phyloP scores from a whole-genome alignment of 2,329 filamentous ascomycete species.

The Diaporthe sp. region DNA sequence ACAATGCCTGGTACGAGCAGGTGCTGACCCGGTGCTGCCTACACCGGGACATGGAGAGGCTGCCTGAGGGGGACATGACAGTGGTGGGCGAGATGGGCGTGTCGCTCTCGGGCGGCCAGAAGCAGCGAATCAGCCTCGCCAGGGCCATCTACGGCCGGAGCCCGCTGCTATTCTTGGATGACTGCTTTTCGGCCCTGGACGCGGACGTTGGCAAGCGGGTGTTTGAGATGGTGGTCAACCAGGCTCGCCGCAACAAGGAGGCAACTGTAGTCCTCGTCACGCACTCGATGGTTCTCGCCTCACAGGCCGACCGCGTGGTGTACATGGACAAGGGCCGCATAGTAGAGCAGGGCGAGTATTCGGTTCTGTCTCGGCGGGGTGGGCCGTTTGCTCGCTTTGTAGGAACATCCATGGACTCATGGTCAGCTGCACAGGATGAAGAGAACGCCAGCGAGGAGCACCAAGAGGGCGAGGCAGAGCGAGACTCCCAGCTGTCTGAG shows the following conservation, averaged over 20 bases:
- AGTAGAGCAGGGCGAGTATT: constrained; percentile 68
- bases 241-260: constrained; percentile 34
- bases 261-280: constrained; percentile 40
- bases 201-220: constrained; percentile 26
- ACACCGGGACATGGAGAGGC: constrained; percentile 67
- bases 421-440: constrained; percentile 61
- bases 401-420: constrained; percentile 41
- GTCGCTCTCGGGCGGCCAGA: constrained; percentile 39
- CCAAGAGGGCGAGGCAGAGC: neutral
- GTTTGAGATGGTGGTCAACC: constrained; percentile 37
- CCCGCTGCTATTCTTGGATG: constrained; percentile 34
- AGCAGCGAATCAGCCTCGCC: constrained; percentile 38
- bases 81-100: constrained; percentile 38
- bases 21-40: constrained; percentile 74
- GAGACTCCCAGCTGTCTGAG: neutral
- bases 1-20: constrained; percentile 69
- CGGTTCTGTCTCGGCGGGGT: constrained; percentile 2
- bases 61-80: constrained; percentile 36
- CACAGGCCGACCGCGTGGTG: constrained; percentile 73
- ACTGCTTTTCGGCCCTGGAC: constrained; percentile 35
- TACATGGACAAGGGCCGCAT: constrained; percentile 75
- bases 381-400: constrained; percentile 24
- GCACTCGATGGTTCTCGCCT: constrained; percentile 65
- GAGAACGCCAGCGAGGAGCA: constrained; percentile 64
- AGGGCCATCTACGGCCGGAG: constrained; percentile 34